These are phyloP conservation scores for Xylariaceae sp. DNA, from an alignment of 2,329 filamentous ascomycete genomes.

Conservation along the genomic window DNA sequence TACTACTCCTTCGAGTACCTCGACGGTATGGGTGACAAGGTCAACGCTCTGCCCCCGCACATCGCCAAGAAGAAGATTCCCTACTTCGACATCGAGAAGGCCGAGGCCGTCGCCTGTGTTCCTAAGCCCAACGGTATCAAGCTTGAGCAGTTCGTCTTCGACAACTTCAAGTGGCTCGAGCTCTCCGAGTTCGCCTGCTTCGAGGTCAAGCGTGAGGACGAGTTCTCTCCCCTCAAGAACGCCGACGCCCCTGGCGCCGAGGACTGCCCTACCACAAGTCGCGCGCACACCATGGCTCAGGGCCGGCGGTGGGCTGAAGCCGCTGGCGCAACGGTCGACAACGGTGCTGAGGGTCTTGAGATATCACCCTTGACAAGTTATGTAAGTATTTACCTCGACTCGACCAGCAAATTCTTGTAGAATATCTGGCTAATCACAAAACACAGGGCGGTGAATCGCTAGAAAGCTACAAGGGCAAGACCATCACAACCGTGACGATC, in stretches of 20 bases:
- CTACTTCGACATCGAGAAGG: slow-evolving; percentile 67
- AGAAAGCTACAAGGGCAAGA: slow-evolving; percentile 48
- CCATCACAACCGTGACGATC: slow-evolving; percentile 26
- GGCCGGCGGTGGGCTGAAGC: slow-evolving; percentile 79
- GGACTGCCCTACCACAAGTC: slow-evolving; percentile 92
- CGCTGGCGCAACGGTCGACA: slow-evolving; percentile 69
- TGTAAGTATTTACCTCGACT: slow-evolving; percentile 54
- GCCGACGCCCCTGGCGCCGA: slow-evolving; percentile 31
- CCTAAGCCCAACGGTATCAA: slow-evolving; percentile 93
- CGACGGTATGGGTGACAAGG: slow-evolving; percentile 82
- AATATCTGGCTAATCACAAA: slow-evolving; percentile 28
- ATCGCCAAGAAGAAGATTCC: slow-evolving; percentile 99
- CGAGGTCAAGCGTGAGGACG: slow-evolving; percentile 93
- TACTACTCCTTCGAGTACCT: slow-evolving; percentile 97
- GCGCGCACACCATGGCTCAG: slow-evolving; percentile 81
- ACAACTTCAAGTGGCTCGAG: slow-evolving; percentile 86
- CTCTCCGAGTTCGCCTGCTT: slow-evolving; percentile 90
- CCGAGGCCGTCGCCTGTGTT: slow-evolving; percentile 69
- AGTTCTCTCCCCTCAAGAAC: slow-evolving; percentile 98
- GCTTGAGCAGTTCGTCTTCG: slow-evolving; percentile 98
- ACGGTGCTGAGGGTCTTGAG: slow-evolving; percentile 61
- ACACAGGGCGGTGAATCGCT: slow-evolving; percentile 54
- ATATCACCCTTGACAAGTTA: slow-evolving; percentile 93
- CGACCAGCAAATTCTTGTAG: too few species aligned
- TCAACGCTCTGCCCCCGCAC: slow-evolving; percentile 84